Conservation (phyloP, 2,329 filamentous ascomycete species). For the Plenodomus tracheiphilus region DNA sequence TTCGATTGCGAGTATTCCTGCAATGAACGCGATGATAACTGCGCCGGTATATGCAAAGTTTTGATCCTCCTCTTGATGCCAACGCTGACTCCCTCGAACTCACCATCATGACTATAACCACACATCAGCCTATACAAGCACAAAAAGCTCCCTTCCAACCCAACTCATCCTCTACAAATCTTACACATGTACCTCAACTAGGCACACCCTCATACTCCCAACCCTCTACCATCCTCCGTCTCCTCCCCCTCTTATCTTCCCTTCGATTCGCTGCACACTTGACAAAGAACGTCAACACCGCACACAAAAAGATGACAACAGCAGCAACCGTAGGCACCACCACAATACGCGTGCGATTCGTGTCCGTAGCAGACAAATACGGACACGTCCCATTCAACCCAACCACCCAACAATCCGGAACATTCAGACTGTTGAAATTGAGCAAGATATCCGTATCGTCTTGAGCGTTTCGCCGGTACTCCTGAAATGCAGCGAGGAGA, state of each 20-base stretch:
- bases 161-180: not conserved
- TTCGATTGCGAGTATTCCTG: no score
- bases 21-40: no score
- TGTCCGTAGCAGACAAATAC: conserved; percentile 53
- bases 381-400: conserved; percentile 62
- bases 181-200: conserved; percentile 18
- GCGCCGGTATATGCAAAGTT: no score
- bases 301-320: conserved; percentile 64
- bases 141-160: not conserved
- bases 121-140: not conserved
- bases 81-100: no score
- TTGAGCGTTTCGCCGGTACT: conserved; percentile 1
- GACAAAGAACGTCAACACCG: conserved; percentile 63
- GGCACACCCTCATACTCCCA: conserved; percentile 73
- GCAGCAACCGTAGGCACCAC: conserved; percentile 65
- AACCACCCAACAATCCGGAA: conserved; percentile 62
- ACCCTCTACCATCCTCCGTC: conserved; percentile 53
- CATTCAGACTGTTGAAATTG: conserved; percentile 63
- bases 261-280: conserved; percentile 66
- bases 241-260: conserved; percentile 55
- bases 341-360: conserved; percentile 53
- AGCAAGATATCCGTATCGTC: conserved; percentile 53
- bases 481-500: conserved; percentile 46
- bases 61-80: no score
- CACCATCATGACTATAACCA: no score